Evolutionary conservation across 2,329 filamentous ascomycete species (phyloP), one percentile per base, ranked within the genome.

Genomic region (Monilinia polystroma): DNA sequence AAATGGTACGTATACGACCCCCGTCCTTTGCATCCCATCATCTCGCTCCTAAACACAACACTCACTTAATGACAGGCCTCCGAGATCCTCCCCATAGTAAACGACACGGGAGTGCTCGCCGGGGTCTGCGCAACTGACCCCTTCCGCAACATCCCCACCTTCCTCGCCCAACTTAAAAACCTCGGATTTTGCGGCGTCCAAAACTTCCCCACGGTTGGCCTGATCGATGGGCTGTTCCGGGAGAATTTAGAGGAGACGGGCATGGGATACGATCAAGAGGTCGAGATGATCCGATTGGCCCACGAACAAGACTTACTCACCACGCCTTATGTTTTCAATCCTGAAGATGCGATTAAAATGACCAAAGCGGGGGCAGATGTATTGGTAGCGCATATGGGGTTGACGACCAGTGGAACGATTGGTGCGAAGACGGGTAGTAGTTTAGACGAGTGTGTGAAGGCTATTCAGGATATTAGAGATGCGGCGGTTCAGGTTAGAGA

Each of bases 111-210:
- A 1, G 88, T 91, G 5, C 80, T 91, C 0, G 88, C 89, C 1
- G 89, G 89, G 1, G 86, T 91, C 26, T 91, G 89, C 73, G 88
- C 84, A 16, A 90, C 87, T 0, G 89, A 91, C 68, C 89, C 88
- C 0, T 90, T 90, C 77, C 82, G 86, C 41, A 80, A 83, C 66
- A 90, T 90, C 75, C 77, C 81, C 2, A 73, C 76, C 6, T 90
- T 91, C 72, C 79, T 91, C 20, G 74, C 76, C 23, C 82, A 90
- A 73, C 78, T 91, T 47, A 82, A 83, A 65, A 81, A 82, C 1
- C 76, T 89, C 20, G 89, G 89, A 0, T 90, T 91, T 70, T 84
- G 84, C 1, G 89, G 89, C 1, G 82, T 91, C 18, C 89, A 91
- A 75, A 91, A 91, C 72, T 91, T 91, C 74, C 89, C 89, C 0